A percentile compares a stretch with the other conserved stretches of the same genome.
Evolutionary conservation across 768 basidiomycete genomes (phyloP).

Genomic region (Brasilioporus rufonigricans): DNA sequence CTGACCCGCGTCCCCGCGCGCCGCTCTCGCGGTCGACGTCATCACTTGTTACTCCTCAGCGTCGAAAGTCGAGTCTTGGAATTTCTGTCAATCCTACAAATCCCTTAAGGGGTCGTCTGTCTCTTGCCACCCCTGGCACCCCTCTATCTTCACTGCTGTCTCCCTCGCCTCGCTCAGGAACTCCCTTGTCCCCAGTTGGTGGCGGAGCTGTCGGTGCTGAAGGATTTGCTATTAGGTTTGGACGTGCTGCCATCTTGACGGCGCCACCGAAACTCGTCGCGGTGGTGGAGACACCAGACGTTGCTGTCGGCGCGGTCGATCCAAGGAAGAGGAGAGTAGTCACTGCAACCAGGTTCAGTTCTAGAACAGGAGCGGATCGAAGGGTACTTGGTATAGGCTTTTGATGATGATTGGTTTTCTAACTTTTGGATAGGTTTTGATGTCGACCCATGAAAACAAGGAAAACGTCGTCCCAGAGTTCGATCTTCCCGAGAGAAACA

Average conservation of each 20-base stretch:
- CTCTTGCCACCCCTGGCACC: slow-evolving; percentile 40
- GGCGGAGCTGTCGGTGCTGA: slow-evolving; percentile 24
- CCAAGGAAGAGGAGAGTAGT: slow-evolving; percentile 80
- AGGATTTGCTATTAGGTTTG: slow-evolving; percentile 51
- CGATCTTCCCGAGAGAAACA: slow-evolving; percentile 24
- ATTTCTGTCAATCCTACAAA: slow-evolving; percentile 34
- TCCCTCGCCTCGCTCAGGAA: slow-evolving; percentile 33
- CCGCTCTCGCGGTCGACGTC: slow-evolving; percentile 55
- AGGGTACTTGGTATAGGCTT: slow-evolving; percentile 50
- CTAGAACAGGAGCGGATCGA: slow-evolving; percentile 76
- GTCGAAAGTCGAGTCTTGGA: slow-evolving; percentile 31
- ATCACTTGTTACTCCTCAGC: slow-evolving; percentile 41
- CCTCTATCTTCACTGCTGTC: slow-evolving; percentile 35
- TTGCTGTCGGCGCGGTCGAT: slow-evolving; percentile 88
- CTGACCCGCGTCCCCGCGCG: slow-evolving; percentile 42
- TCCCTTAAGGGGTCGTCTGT: slow-evolving; percentile 44
- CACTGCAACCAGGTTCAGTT: slow-evolving; percentile 86
- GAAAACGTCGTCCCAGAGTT: slow-evolving; percentile 23
- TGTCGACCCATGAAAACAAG: slow-evolving; percentile 77
- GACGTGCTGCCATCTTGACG: slow-evolving; percentile 73
- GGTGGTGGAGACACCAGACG: slow-evolving; percentile 83
- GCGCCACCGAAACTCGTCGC: slow-evolving; percentile 83
- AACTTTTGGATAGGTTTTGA: slow-evolving; percentile 55
- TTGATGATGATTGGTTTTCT: neutral
- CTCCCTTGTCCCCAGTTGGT: slow-evolving; percentile 30